These are phyloP conservation scores for Conticribra weissflogii DNA, from an alignment of 108 stramenopile species.

Conservation along the genomic window DNA sequence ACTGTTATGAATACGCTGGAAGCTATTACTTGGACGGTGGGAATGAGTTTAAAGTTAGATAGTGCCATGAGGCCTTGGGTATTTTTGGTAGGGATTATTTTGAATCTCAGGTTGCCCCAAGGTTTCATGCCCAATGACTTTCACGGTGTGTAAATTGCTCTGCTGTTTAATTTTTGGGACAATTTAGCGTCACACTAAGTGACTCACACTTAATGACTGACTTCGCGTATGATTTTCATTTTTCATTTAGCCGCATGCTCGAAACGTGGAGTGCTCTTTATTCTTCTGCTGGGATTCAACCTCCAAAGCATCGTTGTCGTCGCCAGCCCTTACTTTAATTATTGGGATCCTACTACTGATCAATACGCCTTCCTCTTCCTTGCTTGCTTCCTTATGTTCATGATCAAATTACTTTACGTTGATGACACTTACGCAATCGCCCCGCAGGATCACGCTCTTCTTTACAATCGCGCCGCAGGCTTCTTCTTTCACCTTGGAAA, in stretches of 20 bases:
- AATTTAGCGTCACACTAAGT: too few species aligned
- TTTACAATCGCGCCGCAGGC: slow-evolving; percentile 75
- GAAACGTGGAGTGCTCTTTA: slow-evolving; percentile 81
- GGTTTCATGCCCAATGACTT: slow-evolving; percentile 85
- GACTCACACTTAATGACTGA: too few species aligned
- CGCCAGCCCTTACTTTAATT: slow-evolving; percentile 82
- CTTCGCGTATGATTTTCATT: neutral
- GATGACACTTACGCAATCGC: slow-evolving; percentile 65
- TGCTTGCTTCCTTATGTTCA: slow-evolving; percentile 77
- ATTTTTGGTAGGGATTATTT: slow-evolving; percentile 57
- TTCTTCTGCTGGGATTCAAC: slow-evolving; percentile 79
- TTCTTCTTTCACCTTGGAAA: slow-evolving; percentile 81
- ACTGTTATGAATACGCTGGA: slow-evolving; percentile 62
- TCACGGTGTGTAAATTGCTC: slow-evolving; percentile 67
- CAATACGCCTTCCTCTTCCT: slow-evolving; percentile 72
- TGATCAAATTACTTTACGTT: slow-evolving; percentile 82
- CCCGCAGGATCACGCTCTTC: slow-evolving; percentile 77
- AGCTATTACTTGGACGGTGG: slow-evolving; percentile 60
- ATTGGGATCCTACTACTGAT: slow-evolving; percentile 57
- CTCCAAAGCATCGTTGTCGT: slow-evolving; percentile 78
- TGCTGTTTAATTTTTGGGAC: too few species aligned
- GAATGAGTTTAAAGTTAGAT: slow-evolving; percentile 43
- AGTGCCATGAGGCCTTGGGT: slow-evolving; percentile 53
- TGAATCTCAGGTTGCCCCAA: slow-evolving; percentile 68
- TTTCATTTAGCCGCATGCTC: slow-evolving; percentile 69